Conservation (phyloP, 768 basidiomycete genomes). For the Infundibulicybe gibba region DNA sequence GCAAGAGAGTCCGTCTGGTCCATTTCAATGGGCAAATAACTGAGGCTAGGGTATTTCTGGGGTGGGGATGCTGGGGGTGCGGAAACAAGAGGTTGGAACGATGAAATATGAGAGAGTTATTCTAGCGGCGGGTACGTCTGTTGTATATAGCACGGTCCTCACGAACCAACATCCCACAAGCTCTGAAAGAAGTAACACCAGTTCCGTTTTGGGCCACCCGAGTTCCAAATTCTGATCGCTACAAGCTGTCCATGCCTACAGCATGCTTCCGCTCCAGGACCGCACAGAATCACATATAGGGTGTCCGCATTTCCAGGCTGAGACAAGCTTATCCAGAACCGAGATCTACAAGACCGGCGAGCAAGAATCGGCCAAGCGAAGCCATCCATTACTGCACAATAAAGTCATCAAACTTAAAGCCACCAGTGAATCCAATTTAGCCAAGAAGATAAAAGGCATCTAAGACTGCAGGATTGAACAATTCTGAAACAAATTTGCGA, state of each 20-base stretch:
- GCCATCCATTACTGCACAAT: too few relatives aligned
- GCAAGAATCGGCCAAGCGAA: too few relatives aligned
- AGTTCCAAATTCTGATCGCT: conserved; percentile 5
- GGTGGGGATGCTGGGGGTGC: conserved; percentile 27
- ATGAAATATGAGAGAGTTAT: conserved; percentile 10
- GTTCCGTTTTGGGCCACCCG: conserved; percentile 23
- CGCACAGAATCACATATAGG: too few relatives aligned
- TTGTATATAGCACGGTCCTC: conserved; percentile 5
- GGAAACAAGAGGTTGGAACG: conserved; percentile 33
- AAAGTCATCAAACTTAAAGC: too few relatives aligned
- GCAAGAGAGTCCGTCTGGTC: conserved; percentile 35
- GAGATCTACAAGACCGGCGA: too few relatives aligned
- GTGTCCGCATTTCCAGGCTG: too few relatives aligned
- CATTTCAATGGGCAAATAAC: conserved; percentile 21
- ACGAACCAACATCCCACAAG: conserved; percentile 41
- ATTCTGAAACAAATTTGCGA: too few relatives aligned
- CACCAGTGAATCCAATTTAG: too few relatives aligned
- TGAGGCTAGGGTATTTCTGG: conserved; percentile 7
- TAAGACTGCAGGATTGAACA: too few relatives aligned
- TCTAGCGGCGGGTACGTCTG: conserved; percentile 27
- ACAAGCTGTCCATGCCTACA: conserved; percentile 6
- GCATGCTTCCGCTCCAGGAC: too few relatives aligned
- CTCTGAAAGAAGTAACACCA: conserved; percentile 40
- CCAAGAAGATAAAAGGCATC: too few relatives aligned
- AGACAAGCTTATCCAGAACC: too few relatives aligned